A percentile compares a stretch with the other conserved stretches of the same genome.
Conservation (phyloP, 139 green algal genomes). For the Chlamydomonas schloesseri region DNA sequence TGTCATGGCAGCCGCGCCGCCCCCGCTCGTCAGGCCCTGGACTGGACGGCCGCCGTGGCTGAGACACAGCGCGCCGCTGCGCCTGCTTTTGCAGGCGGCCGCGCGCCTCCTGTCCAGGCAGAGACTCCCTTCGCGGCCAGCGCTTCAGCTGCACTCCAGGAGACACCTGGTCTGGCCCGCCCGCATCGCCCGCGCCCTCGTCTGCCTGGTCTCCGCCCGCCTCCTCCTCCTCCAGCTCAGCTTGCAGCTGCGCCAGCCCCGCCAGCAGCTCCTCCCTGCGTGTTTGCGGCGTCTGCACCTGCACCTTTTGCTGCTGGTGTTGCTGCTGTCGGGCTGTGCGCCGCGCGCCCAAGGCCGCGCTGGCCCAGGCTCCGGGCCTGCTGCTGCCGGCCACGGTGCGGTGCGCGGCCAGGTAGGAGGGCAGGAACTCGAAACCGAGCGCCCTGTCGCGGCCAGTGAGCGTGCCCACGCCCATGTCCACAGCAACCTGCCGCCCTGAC, state of each 20-base stretch:
- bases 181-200: too few relatives aligned
- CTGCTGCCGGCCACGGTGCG: background rate
- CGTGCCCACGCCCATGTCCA: conserved; percentile 23
- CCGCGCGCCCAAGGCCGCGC: too few relatives aligned
- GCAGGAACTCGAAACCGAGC: background rate
- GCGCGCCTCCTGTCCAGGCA: too few relatives aligned
- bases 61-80: background rate
- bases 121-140: too few relatives aligned
- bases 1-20: too few relatives aligned
- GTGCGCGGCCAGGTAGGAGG: background rate
- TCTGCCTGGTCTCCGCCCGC: too few relatives aligned
- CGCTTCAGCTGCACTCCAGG: too few relatives aligned
- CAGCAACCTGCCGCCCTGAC: background rate
- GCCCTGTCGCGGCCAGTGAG: conserved; percentile 7
- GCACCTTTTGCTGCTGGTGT: background rate
- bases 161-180: too few relatives aligned
- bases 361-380: background rate
- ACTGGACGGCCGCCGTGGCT: background rate
- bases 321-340: too few relatives aligned
- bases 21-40: too few relatives aligned
- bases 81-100: background rate
- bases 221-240: too few relatives aligned
- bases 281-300: background rate
- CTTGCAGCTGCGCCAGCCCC: background rate
- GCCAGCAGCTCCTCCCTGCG: background rate